These are phyloP conservation scores for Dryas octopetala DNA, from an alignment of 306 rosid genomes.

Conservation along the genomic window DNA sequence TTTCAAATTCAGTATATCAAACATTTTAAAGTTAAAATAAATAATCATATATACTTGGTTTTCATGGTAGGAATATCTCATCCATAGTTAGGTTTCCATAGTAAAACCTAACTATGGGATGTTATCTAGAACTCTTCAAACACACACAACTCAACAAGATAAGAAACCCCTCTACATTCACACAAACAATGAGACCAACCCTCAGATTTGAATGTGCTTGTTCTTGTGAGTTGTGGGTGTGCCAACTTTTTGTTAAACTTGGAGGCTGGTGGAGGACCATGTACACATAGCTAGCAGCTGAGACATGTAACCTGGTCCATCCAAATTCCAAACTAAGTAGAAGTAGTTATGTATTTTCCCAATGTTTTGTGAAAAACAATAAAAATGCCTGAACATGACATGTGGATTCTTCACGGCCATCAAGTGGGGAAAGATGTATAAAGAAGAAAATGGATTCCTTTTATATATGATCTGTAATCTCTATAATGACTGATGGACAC, in stretches of 20 bases:
- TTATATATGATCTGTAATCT: conserved; percentile 8
- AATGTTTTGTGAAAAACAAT: conserved; percentile 28
- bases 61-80: neutral
- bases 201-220: conserved; percentile 43
- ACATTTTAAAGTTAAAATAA: no score
- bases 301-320: conserved; percentile 50
- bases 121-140: conserved; percentile 22
- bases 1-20: no score
- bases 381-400: conserved; percentile 38
- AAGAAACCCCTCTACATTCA: conserved; percentile 15
- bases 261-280: conserved; percentile 43
- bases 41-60: neutral
- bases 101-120: conserved; percentile 31
- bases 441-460: conserved; percentile 25
- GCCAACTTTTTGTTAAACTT: conserved; percentile 36
- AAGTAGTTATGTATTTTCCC: conserved; percentile 17
- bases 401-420: conserved; percentile 40
- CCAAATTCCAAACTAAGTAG: conserved; percentile 28
- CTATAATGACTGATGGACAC: neutral
- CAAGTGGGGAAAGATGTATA: neutral
- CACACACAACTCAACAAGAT: conserved; percentile 20
- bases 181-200: conserved; percentile 10
- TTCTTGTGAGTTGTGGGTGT: conserved; percentile 27
- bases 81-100: neutral
- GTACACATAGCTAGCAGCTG: conserved; percentile 21